Evolutionary conservation across 73 alveolate species (phyloP), one percentile per base, ranked within the genome.

Genomic region (Tetrahymena elliotti): DNA sequence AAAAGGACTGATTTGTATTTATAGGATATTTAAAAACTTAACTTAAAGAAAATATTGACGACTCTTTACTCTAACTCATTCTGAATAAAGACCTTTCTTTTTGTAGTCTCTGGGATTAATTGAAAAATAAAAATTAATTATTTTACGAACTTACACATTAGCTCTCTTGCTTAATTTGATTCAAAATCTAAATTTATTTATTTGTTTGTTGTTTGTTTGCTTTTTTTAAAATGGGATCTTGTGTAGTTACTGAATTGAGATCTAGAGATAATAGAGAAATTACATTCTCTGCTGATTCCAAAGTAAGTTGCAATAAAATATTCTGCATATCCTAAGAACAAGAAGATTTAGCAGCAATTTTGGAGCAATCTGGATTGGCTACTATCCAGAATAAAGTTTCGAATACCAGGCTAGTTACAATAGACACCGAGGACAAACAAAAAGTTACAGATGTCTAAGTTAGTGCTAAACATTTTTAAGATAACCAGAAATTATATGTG

Each of bases 201-300:
- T 68, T 31, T 68, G 36, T n/a, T n/a, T n/a, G n/a, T n/a, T n/a
- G n/a, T n/a, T n/a, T n/a, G n/a, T n/a, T n/a, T n/a, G n/a, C n/a
- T n/a, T n/a, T n/a, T n/a, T n/a, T n/a, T n/a, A n/a, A n/a, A 68
- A 68, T 68, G 88, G 88, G 88, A 68, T 68, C 88, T 68, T 68
- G 88, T 68, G 88, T 68, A 27, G 88, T 68, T 18, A 68, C 88
- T 31, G 88, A 68, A 68, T 27, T 68, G 88, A 68, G 88, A 18
- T 68, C 88, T 68, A n/a, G 38, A 27, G 88, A 68, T 6, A 36
- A 68, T 6, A n/a, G 88, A 24, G 88, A 68, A 68, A 68, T 68
- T 27, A 68, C 88, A 11, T 3, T 68, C 38, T 68, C 88, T 68
- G 88, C 88, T 68, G 88, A 68, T 31, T n/a, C 88, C 16, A 68